phyloP scores from a whole-genome alignment of 139 green algal species.

The Chlamydomonas sp. region DNA sequence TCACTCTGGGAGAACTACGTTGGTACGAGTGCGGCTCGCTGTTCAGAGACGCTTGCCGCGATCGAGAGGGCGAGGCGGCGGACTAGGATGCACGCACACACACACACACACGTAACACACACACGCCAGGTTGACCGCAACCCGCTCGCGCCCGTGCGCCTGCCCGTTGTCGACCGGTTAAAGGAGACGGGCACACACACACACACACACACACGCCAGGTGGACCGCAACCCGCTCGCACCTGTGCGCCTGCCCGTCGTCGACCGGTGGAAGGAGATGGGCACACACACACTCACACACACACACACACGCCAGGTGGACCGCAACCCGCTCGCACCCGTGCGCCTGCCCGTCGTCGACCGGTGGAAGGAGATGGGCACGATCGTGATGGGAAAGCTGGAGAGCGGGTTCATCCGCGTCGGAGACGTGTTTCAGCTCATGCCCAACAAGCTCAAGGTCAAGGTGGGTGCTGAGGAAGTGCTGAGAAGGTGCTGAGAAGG shows the following conservation, averaged over 20 bases:
- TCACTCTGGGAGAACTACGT: too few species aligned
- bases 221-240: slow-evolving; percentile 32
- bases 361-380: slow-evolving; percentile 94
- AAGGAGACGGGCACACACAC: slow-evolving; percentile 91
- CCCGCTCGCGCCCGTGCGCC: slow-evolving; percentile 64
- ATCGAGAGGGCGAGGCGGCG: slow-evolving; percentile 78
- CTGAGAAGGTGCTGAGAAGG: not conserved
- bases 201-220: too few species aligned
- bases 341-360: slow-evolving; percentile 95
- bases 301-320: too few species aligned
- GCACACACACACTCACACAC: too few species aligned
- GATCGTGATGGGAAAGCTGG: slow-evolving; percentile 96
- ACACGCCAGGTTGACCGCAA: too few species aligned
- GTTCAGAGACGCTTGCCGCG: slow-evolving; percentile 72
- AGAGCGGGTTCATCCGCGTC: slow-evolving; percentile 78
- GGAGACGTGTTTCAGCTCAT: slow-evolving; percentile 81
- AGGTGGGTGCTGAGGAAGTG: too few species aligned
- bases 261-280: slow-evolving; percentile 94
- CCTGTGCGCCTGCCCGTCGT: slow-evolving; percentile 92
- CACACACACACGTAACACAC: too few species aligned
- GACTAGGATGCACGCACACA: slow-evolving; percentile 91
- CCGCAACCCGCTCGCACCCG: slow-evolving; percentile 49
- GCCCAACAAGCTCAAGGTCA: slow-evolving; percentile 97
- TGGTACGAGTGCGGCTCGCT: too few species aligned
- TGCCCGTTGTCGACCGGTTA: slow-evolving; percentile 95